phyloP scores from a whole-genome alignment of 139 green algal species.

The Closterium sp. region DNA sequence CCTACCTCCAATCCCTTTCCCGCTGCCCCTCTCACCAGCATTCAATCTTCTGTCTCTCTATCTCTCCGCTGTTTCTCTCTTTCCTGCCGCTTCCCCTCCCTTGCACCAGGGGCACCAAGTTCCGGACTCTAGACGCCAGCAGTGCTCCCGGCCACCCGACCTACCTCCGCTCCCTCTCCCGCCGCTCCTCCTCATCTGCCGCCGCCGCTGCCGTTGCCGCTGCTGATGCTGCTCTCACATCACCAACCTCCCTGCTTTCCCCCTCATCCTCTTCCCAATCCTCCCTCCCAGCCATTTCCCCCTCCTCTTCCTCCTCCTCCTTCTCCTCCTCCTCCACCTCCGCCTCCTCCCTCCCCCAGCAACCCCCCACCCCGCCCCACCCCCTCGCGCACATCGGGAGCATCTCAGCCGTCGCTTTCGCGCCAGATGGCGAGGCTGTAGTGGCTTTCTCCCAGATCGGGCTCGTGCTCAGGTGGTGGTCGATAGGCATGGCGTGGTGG shows the following conservation, averaged over 20 bases:
- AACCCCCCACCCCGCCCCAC: neutral
- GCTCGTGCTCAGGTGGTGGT: slow-evolving; percentile 29
- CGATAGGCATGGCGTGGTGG: slow-evolving; percentile 30
- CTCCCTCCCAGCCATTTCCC: neutral
- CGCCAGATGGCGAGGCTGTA: slow-evolving; percentile 25
- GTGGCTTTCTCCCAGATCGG: slow-evolving; percentile 28
- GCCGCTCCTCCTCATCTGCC: neutral
- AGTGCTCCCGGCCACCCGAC: slow-evolving; percentile 23
- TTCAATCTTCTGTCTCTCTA: too few relatives aligned
- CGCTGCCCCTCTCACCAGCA: neutral
- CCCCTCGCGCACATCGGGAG: slow-evolving; percentile 15
- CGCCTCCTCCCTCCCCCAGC: neutral
- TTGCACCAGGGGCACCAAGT: slow-evolving; percentile 8
- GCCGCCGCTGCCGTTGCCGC: neutral
- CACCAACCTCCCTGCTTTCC: neutral
- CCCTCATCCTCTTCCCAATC: neutral
- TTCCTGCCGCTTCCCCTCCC: neutral
- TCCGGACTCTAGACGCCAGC: slow-evolving; percentile 40
- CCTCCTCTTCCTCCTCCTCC: neutral
- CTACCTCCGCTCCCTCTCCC: neutral
- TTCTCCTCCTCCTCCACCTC: neutral
- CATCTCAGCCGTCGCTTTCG: slow-evolving; percentile 35
- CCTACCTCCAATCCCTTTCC: neutral
- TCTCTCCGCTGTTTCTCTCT: neutral
- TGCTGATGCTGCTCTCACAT: neutral